phyloP scores from a whole-genome alignment of 192 early-diverging fungal genomes.

The Coemansia sp. region DNA sequence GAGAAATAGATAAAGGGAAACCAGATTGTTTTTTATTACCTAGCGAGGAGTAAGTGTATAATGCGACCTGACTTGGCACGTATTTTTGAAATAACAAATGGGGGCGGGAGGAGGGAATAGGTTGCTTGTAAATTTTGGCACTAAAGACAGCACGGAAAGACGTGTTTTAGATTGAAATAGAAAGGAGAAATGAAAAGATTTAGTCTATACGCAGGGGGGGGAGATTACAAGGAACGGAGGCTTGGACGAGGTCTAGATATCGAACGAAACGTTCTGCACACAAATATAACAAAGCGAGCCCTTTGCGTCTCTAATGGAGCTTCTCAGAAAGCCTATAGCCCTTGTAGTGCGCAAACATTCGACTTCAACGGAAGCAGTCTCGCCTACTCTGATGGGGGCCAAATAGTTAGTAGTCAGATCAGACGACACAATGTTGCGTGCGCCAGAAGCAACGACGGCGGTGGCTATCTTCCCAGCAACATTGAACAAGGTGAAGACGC shows the following conservation, averaged over 20 bases:
- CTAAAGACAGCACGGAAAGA: too few relatives aligned
- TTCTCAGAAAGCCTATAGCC: constrained; percentile 33
- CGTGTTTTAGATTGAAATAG: too few relatives aligned
- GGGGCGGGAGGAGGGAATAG: too few relatives aligned
- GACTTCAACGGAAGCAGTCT: constrained; percentile 26
- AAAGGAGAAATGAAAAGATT: too few relatives aligned
- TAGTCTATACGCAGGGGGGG: too few relatives aligned
- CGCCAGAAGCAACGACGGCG: constrained; percentile 34
- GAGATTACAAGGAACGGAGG: too few relatives aligned
- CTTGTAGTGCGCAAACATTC: constrained; percentile 48
- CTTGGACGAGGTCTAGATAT: neutral
- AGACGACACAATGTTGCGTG: constrained; percentile 33
- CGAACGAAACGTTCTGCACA: constrained; percentile 40
- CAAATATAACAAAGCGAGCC: constrained; percentile 32
- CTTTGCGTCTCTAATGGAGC: constrained; percentile 22
- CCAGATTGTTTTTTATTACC: too few relatives aligned
- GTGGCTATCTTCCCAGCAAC: constrained; percentile 53
- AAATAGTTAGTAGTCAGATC: constrained; percentile 51
- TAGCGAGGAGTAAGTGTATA: too few relatives aligned
- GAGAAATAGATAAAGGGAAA: too few relatives aligned
- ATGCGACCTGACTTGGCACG: too few relatives aligned
- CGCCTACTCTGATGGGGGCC: constrained; percentile 18
- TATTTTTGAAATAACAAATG: too few relatives aligned
- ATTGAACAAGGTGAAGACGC: constrained; percentile 49
- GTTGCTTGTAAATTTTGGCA: too few relatives aligned